Evolutionary conservation across 306 rosid genomes (phyloP).

Genomic region (Pyrus pyrifolia): DNA sequence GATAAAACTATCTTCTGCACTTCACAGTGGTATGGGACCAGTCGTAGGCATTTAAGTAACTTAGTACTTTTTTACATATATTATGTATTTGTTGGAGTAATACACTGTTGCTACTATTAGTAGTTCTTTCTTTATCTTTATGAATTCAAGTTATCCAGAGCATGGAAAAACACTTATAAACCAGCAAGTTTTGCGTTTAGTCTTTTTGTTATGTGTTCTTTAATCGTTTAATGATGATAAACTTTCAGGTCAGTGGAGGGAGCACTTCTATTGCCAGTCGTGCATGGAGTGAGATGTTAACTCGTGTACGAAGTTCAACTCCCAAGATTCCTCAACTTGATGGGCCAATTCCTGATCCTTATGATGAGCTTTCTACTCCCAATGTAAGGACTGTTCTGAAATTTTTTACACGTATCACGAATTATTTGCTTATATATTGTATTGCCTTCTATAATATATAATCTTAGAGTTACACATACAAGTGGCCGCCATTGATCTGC

Average conservation of each 20-base stretch:
- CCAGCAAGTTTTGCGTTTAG: neutral
- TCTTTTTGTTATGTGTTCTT: conserved; percentile 3
- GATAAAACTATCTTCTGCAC: neutral
- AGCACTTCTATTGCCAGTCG: conserved; percentile 33
- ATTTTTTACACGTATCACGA: neutral
- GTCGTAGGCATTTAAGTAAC: neutral
- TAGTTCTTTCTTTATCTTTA: neutral
- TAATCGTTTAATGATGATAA: conserved; percentile 14
- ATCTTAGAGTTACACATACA: neutral
- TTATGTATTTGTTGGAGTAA: neutral
- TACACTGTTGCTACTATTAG: neutral
- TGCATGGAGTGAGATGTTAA: conserved; percentile 33
- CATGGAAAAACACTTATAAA: neutral
- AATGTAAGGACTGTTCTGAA: conserved; percentile 44
- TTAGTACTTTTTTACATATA: neutral
- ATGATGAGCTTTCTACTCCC: conserved; percentile 95
- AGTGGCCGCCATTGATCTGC: neutral
- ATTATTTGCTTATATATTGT: neutral
- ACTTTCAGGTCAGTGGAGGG: conserved; percentile 65
- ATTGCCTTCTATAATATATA: neutral
- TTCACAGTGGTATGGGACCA: neutral
- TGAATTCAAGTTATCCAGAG: neutral
- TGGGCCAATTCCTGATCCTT: conserved; percentile 84
- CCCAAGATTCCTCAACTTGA: conserved; percentile 89
- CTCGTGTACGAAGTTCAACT: conserved; percentile 29